Base-by-base conservation (phyloP, 495 filamentous ascomycete genomes). In the Aspergillus funiculosus region DNA sequence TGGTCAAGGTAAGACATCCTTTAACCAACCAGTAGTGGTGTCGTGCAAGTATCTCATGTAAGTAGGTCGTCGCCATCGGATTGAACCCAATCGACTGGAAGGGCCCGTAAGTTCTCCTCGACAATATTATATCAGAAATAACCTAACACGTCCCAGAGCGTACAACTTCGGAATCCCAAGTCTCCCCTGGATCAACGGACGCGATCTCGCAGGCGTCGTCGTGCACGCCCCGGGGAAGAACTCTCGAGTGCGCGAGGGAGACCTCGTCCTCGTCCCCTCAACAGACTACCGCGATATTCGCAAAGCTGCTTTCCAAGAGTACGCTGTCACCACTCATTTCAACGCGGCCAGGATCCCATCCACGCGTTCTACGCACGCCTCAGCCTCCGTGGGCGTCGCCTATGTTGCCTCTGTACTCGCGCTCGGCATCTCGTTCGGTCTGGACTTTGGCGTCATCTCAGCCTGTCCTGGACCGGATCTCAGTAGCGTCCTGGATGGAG, bases 21-120 rank as follows among this genome's bases (percentile, higher is more conserved):
- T n/a, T n/a, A n/a, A n/a, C n/a, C n/a, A n/a, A n/a, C n/a, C n/a
- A n/a, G n/a, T n/a, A n/a, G n/a, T n/a, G n/a, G n/a, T n/a, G n/a
- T n/a, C n/a, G n/a, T n/a, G n/a, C 52, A 34, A 58, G 35, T 1
- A 11, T 30, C 18, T n/a, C n/a, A n/a, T n/a, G n/a, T n/a, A n/a
- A 6, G 7, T 43, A 73, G 68, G 62, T 73, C 6, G 51, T 71
- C 24, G 77, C 74, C 6, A 76, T 85, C 61, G 83, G 82, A 2
- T 61, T 87, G 39, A 86, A 85, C 59, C 83, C 81, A 2, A 76
- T 85, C 36, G 83, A 87, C 58, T 86, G 83, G 83, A 86, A 86
- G 64, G 77, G 72, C 52, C 79, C 79, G 80, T 83, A 69, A 25
- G 72, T 71, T 24, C 18, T 28, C 29, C 47, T 22, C 30, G 19